phyloP scores from a whole-genome alignment of 108 stramenopile genomes.

The Cyclotella kingstonii region DNA sequence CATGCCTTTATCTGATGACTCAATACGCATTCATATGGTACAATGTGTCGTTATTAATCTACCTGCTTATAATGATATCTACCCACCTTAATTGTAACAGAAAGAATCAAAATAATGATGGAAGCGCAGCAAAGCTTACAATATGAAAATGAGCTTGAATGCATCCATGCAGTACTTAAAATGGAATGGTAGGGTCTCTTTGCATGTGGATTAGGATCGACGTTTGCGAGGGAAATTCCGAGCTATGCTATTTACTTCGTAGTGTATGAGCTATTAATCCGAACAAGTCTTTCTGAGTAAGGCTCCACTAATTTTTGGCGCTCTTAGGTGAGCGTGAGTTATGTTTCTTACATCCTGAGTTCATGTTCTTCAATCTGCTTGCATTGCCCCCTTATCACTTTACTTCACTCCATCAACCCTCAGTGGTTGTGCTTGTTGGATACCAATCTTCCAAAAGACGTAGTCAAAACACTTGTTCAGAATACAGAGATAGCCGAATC shows the following conservation, averaged over 20 bases:
- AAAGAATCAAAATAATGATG: slow-evolving; percentile 55
- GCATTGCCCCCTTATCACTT: slow-evolving; percentile 11
- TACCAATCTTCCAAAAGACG: slow-evolving; percentile 52
- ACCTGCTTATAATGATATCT: neutral
- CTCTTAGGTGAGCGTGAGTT: slow-evolving; percentile 25
- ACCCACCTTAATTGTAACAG: slow-evolving; percentile 2
- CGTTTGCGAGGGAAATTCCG: slow-evolving; percentile 43
- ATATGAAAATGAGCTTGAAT: slow-evolving; percentile 45
- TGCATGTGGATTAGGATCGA: slow-evolving; percentile 37
- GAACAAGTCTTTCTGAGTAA: slow-evolving; percentile 22
- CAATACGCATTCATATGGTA: neutral
- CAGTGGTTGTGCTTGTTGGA: slow-evolving; percentile 44
- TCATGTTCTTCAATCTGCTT: slow-evolving; percentile 5
- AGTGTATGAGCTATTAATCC: slow-evolving; percentile 40
- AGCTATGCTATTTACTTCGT: slow-evolving; percentile 51
- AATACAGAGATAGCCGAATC: slow-evolving; percentile 25
- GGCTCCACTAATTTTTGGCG: slow-evolving; percentile 48
- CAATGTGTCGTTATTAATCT: neutral
- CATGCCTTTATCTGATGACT: neutral
- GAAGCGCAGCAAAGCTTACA: slow-evolving; percentile 35
- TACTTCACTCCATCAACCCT: neutral
- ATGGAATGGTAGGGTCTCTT: slow-evolving; percentile 43
- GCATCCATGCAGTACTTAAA: slow-evolving; percentile 36
- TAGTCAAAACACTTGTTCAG: slow-evolving; percentile 52
- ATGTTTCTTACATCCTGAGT: slow-evolving; percentile 34